A percentile compares a stretch with the other conserved stretches of the same genome.
Conservation (phyloP, 768 basidiomycete genomes). For the Clitopilus passeckerianus region DNA sequence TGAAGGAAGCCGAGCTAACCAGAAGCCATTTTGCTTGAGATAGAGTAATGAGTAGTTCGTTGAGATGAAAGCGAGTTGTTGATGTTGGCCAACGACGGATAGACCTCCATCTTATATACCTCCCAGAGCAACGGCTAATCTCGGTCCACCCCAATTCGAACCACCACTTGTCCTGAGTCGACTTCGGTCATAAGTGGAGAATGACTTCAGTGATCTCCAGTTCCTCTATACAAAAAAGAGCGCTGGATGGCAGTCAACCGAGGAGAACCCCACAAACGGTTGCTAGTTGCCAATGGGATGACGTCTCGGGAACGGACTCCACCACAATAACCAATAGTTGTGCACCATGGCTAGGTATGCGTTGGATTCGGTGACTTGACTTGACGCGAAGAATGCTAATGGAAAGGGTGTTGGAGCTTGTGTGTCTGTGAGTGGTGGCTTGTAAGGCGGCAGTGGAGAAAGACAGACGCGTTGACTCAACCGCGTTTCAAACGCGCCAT, state of each 20-base stretch:
- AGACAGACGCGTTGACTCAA: background rate
- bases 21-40: background rate
- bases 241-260: background rate
- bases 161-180: no score
- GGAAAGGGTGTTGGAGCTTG: background rate
- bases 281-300: background rate
- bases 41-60: background rate
- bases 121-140: background rate
- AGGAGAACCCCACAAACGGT: background rate
- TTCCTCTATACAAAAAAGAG: background rate
- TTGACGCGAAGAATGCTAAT: background rate
- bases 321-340: background rate
- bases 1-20: background rate
- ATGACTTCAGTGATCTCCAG: background rate
- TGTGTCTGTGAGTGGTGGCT: background rate
- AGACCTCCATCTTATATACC: background rate
- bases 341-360: background rate
- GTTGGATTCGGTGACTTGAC: background rate
- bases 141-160: no score
- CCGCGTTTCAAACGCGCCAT: background rate
- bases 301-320: background rate
- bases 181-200: background rate
- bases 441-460: background rate
- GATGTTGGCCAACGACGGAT: background rate
- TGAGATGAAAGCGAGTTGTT: background rate